Evolutionary conservation across 306 rosid genomes (phyloP), one percentile per base, ranked within the genome.

Genomic region (Cercis canadensis): DNA sequence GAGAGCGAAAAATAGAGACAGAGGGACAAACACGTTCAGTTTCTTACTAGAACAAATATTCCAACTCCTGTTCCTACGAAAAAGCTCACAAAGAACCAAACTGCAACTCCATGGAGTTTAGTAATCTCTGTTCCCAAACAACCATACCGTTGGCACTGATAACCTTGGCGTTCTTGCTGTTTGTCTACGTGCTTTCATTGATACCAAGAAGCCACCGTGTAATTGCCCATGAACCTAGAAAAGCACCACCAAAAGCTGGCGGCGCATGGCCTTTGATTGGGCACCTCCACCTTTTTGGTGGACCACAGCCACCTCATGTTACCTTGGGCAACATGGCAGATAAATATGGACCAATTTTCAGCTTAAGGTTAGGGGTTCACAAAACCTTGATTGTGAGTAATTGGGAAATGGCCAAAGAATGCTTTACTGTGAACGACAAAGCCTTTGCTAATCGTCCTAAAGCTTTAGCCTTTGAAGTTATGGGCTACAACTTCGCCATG

Each of bases 211-310:
- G 9, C 54, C 57, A 19, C 24, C 37, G 6, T 12, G 14, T 4
- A 11, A 12, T 13, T 0, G 8, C 2, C 0, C 14, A 24, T 6
- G n/a, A 8, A 32, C 10, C 68, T 1, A 14, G 4, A 21, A 57
- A 50, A 56, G 29, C 46, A 37, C 65, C 86, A 0, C 89, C 82
- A 11, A 75, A 67, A 58, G 80, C 78, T 0, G n/a, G 43, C 2
- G 82, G 86, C 0, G 69, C 80, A 4, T 67, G 75, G 84, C 88
- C 89, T 1, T n/a, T 19, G 4, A 60, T 78, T 3, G 89, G 86
- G 0, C 86, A 85, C 65, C 75, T 78, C 58, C 80, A 44, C 32
- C 73, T 57, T 12, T 59, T 78, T 7, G 45, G 61, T 0, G 75
- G 82, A 0, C 11, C 80, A 9, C 51, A 62, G 31, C 66, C 65